Evolutionary conservation across 148 eudicot genomes (phyloP).

Genomic region (Heliosperma pusillum): DNA sequence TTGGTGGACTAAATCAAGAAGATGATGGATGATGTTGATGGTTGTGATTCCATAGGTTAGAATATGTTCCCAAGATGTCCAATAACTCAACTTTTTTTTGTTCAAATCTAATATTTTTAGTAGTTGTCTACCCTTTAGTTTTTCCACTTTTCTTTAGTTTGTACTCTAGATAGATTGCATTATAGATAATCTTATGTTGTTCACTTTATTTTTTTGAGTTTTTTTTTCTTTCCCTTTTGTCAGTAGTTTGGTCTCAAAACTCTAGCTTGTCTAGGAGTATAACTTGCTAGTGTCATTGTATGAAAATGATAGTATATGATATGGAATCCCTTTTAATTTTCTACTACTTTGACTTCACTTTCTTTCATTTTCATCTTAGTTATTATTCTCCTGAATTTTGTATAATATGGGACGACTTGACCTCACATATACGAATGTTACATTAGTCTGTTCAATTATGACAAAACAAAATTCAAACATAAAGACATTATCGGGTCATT

Average conservation of each 20-base stretch:
- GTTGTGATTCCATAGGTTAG: conserved; percentile 19
- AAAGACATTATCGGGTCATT: no score
- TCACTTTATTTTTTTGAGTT: conserved; percentile 16
- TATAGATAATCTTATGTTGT: conserved; percentile 43
- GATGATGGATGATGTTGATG: conserved; percentile 25
- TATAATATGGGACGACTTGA: no score
- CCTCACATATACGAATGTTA: no score
- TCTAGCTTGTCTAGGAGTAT: conserved; percentile 12
- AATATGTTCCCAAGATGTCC: conserved; percentile 8
- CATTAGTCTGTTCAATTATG: no score
- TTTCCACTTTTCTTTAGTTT: conserved; percentile 17
- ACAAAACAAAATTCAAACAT: background rate
- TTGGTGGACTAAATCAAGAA: no score
- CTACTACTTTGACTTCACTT: conserved; percentile 25
- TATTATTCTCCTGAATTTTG: no score
- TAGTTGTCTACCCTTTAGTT: conserved; percentile 10
- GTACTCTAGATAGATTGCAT: conserved; percentile 40
- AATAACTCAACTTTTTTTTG: conserved; percentile 13
- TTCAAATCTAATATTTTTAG: background rate
- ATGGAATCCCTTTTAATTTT: background rate
- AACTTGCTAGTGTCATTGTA: conserved; percentile 20
- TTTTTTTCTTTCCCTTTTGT: conserved; percentile 20
- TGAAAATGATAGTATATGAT: conserved; percentile 31
- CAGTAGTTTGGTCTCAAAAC: conserved; percentile 17
- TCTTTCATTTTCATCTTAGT: background rate